A percentile compares a stretch with the other conserved stretches of the same genome.
Evolutionary conservation across 202 grass and related monocot species (phyloP).

Genomic region (Bolboschoenoplectus hybrid): DNA sequence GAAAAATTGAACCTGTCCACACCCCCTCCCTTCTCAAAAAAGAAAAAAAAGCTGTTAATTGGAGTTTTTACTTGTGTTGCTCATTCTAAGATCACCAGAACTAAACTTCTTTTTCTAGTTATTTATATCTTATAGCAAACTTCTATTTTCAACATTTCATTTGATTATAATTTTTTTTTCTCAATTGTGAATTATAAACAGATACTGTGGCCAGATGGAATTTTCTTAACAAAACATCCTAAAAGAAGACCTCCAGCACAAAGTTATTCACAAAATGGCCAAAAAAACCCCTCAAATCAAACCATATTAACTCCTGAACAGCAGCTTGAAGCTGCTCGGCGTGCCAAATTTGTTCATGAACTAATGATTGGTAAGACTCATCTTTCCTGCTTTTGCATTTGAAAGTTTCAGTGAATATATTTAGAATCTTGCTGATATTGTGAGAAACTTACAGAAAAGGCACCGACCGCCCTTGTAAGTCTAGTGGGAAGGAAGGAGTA

Average conservation of each 20-base stretch:
- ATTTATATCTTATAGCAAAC: neutral
- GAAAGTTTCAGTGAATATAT: neutral
- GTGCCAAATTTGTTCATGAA: slow-evolving; percentile 82
- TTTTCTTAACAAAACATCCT: slow-evolving; percentile 94
- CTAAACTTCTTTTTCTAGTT: neutral
- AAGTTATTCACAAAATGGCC: slow-evolving; percentile 47
- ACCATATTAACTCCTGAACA: slow-evolving; percentile 61
- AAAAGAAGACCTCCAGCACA: slow-evolving; percentile 61
- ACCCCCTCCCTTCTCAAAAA: no score
- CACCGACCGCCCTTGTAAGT: slow-evolving; percentile 74
- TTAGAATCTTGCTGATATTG: slow-evolving; percentile 30
- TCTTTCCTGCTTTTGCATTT: slow-evolving; percentile 31
- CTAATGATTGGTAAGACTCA: slow-evolving; percentile 76
- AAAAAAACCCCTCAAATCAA: slow-evolving; percentile 48
- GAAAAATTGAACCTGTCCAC: neutral
- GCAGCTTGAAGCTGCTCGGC: slow-evolving; percentile 69
- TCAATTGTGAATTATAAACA: slow-evolving; percentile 42
- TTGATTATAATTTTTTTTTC: neutral
- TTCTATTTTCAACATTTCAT: neutral
- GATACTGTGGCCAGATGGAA: slow-evolving; percentile 99
- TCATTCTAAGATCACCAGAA: neutral
- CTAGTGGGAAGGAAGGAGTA: slow-evolving; percentile 95
- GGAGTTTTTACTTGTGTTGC: neutral
- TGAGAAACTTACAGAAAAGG: slow-evolving; percentile 65
- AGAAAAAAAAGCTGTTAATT: neutral